Evolutionary conservation across 2,329 filamentous ascomycete species (phyloP).

Genomic region (Canariomyces notabilis): DNA sequence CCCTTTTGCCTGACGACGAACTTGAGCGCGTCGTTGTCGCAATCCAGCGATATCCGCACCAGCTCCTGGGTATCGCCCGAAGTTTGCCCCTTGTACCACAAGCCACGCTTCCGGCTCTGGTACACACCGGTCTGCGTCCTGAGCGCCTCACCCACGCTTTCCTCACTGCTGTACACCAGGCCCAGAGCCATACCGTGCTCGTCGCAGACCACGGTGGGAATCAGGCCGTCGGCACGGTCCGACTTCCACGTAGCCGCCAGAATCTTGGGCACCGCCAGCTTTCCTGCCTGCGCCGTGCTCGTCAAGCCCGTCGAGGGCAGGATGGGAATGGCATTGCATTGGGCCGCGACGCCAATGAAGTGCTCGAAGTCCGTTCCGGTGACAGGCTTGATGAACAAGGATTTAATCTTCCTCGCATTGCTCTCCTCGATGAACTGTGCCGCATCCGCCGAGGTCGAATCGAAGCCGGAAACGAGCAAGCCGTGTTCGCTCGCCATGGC

Average conservation of each 20-base stretch:
- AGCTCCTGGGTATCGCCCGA: conserved; percentile 93
- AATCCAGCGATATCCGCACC: conserved; percentile 79
- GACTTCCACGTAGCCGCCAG: conserved; percentile 71
- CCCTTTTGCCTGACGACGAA: conserved; percentile 90
- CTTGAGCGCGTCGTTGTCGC: conserved; percentile 85
- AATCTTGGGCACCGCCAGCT: conserved; percentile 63
- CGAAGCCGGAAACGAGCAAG: conserved; percentile 50
- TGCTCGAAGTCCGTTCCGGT: conserved; percentile 42
- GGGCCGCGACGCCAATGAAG: conserved; percentile 44
- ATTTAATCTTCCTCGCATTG: conserved; percentile 42
- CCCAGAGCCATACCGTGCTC: conserved; percentile 80
- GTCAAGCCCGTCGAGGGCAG: conserved; percentile 68
- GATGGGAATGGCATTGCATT: conserved; percentile 62
- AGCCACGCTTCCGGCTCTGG: conserved; percentile 87
- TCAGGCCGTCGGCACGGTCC: conserved; percentile 76
- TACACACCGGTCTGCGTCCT: conserved; percentile 79
- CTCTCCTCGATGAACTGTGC: conserved; percentile 41
- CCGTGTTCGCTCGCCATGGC: conserved; percentile 39
- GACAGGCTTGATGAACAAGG: conserved; percentile 47
- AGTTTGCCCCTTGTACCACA: conserved; percentile 95
- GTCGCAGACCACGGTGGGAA: conserved; percentile 87
- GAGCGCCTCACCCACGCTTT: conserved; percentile 83
- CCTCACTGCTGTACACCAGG: conserved; percentile 88
- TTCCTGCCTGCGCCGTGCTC: conserved; percentile 55
- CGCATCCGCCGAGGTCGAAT: conserved; percentile 38